Conservation (phyloP, 2,329 filamentous ascomycete genomes). For the Colletotrichum camelliae region DNA sequence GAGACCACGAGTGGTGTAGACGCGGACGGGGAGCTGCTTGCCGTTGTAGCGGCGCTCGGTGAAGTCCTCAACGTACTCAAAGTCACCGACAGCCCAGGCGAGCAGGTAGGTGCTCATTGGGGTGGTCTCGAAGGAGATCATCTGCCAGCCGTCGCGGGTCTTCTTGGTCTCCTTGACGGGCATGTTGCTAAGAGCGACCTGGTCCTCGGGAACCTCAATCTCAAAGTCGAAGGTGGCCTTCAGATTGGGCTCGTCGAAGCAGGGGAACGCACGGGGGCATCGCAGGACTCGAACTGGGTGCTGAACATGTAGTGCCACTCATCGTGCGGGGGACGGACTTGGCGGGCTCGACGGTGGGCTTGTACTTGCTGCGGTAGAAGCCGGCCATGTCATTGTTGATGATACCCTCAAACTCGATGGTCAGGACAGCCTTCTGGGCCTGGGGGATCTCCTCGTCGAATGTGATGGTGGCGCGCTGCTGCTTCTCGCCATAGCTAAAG, state of each 20-base stretch:
- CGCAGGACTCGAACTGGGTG: slow-evolving; percentile 97
- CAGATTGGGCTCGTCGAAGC: slow-evolving; percentile 96
- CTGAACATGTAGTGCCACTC: slow-evolving; percentile 80
- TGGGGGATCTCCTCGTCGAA: slow-evolving; percentile 76
- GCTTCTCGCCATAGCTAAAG: slow-evolving; percentile 81
- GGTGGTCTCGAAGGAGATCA: slow-evolving; percentile 81
- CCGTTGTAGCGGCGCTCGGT: slow-evolving; percentile 91
- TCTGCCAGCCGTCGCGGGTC: slow-evolving; percentile 68
- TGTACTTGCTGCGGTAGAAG: slow-evolving; percentile 95
- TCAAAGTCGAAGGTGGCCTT: slow-evolving; percentile 96
- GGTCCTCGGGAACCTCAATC: slow-evolving; percentile 87
- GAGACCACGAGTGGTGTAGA: slow-evolving; percentile 94
- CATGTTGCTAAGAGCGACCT: slow-evolving; percentile 95
- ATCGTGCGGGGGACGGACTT: slow-evolving; percentile 76
- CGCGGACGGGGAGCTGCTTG: slow-evolving; percentile 87
- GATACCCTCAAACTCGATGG: slow-evolving; percentile 77
- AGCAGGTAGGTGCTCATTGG: slow-evolving; percentile 92
- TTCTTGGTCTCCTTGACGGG: slow-evolving; percentile 75
- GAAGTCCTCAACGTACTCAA: slow-evolving; percentile 93
- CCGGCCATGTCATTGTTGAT: slow-evolving; percentile 93
- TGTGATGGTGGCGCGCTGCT: slow-evolving; percentile 80
- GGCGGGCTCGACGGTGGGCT: slow-evolving; percentile 74
- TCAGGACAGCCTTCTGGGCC: slow-evolving; percentile 69
- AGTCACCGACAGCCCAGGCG: slow-evolving; percentile 95
- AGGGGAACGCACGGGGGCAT: slow-evolving; percentile 93